These are phyloP conservation scores for Brassica rapa DNA, from an alignment of 345 rosid species.

Conservation along the genomic window DNA sequence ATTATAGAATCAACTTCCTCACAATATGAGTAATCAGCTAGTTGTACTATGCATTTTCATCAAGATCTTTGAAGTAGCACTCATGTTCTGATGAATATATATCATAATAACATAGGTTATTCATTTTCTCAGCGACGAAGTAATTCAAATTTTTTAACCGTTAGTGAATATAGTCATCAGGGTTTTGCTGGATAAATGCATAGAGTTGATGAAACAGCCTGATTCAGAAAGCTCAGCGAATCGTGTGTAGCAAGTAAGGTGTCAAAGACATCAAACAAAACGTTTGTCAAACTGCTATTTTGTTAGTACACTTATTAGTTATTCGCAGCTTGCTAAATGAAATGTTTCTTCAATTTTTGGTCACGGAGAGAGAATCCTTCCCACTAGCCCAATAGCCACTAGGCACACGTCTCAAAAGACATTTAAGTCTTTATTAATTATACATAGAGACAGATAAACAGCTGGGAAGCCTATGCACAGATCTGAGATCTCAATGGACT, in stretches of 20 bases:
- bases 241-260: slow-evolving; percentile 13
- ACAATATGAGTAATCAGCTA: slow-evolving; percentile 39
- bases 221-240: slow-evolving; percentile 61
- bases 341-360: too few relatives aligned
- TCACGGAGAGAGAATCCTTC: background rate
- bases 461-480: background rate
- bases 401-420: background rate
- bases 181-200: slow-evolving; percentile 42
- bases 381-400: background rate
- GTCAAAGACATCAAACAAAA: background rate
- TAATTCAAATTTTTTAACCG: background rate
- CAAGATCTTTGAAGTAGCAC: slow-evolving; percentile 8
- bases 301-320: background rate
- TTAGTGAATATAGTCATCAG: background rate
- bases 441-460: background rate
- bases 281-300: background rate
- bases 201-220: slow-evolving; percentile 31
- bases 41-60: slow-evolving; percentile 33
- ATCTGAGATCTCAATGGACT: background rate
- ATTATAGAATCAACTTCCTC: slow-evolving; percentile 31
- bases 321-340: background rate
- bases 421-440: background rate
- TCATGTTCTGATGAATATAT: background rate
- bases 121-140: background rate
- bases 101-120: background rate